Evolutionary conservation across 768 basidiomycete species (phyloP), one percentile per base, ranked within the genome.

Genomic region (Paxillus rubicundulus): DNA sequence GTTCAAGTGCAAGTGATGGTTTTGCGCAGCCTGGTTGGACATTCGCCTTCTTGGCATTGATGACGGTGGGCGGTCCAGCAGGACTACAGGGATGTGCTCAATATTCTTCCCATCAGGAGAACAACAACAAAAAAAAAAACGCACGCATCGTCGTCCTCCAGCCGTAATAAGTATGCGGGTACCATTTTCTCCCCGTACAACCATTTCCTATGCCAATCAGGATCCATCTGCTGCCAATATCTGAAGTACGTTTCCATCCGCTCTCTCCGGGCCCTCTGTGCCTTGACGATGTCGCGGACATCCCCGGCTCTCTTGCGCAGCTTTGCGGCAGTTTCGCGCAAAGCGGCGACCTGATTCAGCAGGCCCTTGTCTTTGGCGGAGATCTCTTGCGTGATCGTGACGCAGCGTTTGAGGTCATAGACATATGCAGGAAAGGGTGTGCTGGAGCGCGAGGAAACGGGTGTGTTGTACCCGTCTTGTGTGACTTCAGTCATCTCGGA

Each of bases 211-310:
- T 59, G 55, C 65, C 69, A 66, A 4, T 5, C 44, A 2, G 59
- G 57, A 12, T 58, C 53, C 5, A 55, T 60, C 24, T 71, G 54
- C 24, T 57, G 56, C 65, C 70, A 70, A 32, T 67, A 60, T 28
- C 51, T 48, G 34, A 63, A 70, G 21, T 57, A 69, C 8, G 53
- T 28, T 17, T 69, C 61, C 58, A 70, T 61, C 13, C 69, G 52
- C 40, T 61, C 60, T 45, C 64, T 52, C 13, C 69, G 55, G 14
- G 56, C 65, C 27, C 13, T 50, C 49, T 69, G 65, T 0, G 57
- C 63, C 43, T 59, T 58, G 1, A 58, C 56, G 8, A 63, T 54
- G 4, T 61, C 59, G 9, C 67, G 62, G 21, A 61, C 37, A n/a
- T 61, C 57, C 39, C 57, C 57, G 9, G 57, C 65, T 34, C 50